Conservation (phyloP, 768 basidiomycete species). For the Leucocoprinus leucothites region DNA sequence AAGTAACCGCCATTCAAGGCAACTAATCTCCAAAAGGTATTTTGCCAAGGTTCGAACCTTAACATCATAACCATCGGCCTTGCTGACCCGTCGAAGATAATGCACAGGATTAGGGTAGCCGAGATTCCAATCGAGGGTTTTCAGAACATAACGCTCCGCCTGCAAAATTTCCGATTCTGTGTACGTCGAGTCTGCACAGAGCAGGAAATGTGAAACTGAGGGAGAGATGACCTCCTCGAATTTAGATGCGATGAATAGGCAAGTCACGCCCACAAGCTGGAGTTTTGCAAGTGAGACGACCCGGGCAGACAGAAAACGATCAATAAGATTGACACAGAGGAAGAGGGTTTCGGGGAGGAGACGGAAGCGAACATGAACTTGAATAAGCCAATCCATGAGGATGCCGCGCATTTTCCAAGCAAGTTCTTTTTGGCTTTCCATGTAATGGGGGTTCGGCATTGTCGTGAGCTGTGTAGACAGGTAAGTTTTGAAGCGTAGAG, state of each 20-base stretch:
- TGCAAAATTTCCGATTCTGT: constrained; percentile 70
- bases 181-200: constrained; percentile 83
- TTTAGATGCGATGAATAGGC: constrained; percentile 91
- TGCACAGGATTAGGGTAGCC: constrained; percentile 94
- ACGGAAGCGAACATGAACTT: constrained; percentile 90
- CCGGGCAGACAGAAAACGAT: constrained; percentile 76
- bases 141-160: constrained; percentile 86
- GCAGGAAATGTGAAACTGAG: constrained; percentile 83
- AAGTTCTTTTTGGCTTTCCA: constrained; percentile 90
- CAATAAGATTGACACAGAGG: constrained; percentile 90
- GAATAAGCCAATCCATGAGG: constrained; percentile 94
- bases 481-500: neutral
- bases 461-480: constrained; percentile 67
- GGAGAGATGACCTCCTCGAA: constrained; percentile 96
- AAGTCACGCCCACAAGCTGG: constrained; percentile 93
- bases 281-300: constrained; percentile 87
- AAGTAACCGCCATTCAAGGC: constrained; percentile 84
- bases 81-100: constrained; percentile 87
- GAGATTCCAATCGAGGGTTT: constrained; percentile 91
- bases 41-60: constrained; percentile 90
- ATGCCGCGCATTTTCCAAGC: constrained; percentile 97
- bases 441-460: constrained; percentile 92
- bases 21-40: constrained; percentile 89
- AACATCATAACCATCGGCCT: constrained; percentile 95
- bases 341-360: constrained; percentile 94